Conservation (phyloP, 192 early-diverging fungal genomes). For the Polychytrium aggregatum region DNA sequence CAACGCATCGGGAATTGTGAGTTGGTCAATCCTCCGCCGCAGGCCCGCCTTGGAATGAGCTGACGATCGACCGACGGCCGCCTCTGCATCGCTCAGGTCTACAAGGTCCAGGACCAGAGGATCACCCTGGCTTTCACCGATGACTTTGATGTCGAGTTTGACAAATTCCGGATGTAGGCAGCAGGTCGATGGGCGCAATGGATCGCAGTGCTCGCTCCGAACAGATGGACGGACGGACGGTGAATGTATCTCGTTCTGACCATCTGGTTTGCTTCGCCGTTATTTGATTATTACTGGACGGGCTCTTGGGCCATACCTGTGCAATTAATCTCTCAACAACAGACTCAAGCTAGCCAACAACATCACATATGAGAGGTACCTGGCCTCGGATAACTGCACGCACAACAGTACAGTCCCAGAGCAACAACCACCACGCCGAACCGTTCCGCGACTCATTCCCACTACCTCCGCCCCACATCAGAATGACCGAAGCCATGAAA, state of each 20-base stretch:
- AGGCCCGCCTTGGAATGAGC: slow-evolving; percentile 1
- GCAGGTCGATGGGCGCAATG: too few species aligned
- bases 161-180: slow-evolving; percentile 10
- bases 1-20: not conserved
- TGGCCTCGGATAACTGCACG: slow-evolving; percentile 3
- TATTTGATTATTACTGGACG: too few species aligned
- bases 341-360: slow-evolving; percentile 18
- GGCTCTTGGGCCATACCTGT: too few species aligned
- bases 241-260: not conserved
- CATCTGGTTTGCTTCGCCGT: too few species aligned
- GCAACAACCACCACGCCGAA: too few species aligned
- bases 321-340: too few species aligned
- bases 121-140: slow-evolving; percentile 55
- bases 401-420: not conserved
- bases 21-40: not conserved
- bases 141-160: slow-evolving; percentile 31
- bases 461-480: too few species aligned
- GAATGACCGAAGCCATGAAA: too few species aligned
- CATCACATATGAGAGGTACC: slow-evolving; percentile 12
- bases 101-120: slow-evolving; percentile 6
- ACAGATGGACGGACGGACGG: not conserved
- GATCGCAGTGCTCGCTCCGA: not conserved
- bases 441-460: too few species aligned
- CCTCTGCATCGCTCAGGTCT: too few species aligned
- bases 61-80: not conserved